These are phyloP conservation scores for Plantago ovata DNA, from an alignment of 257 asterid species.

Conservation along the genomic window DNA sequence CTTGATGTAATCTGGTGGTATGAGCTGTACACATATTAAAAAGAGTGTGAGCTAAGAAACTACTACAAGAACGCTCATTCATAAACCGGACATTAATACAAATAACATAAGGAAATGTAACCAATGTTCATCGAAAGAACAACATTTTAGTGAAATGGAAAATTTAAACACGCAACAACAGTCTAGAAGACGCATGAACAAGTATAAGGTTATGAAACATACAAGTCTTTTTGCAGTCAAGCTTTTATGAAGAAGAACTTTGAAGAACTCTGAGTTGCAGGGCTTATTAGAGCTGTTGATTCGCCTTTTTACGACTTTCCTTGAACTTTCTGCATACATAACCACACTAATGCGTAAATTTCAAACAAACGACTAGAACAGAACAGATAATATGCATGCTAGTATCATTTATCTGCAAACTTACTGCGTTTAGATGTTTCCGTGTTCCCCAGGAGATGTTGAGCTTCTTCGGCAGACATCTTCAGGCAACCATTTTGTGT, in stretches of 20 bases:
- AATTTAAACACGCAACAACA: background rate
- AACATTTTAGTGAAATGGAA: background rate
- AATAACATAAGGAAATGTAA: background rate
- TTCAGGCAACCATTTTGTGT: slow-evolving; percentile 28
- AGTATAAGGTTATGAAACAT: background rate
- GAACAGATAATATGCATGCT: no score
- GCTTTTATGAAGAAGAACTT: slow-evolving; percentile 21
- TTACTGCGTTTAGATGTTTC: slow-evolving; percentile 22
- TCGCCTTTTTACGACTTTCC: no score
- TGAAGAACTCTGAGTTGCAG: slow-evolving; percentile 31
- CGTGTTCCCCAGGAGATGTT: slow-evolving; percentile 10
- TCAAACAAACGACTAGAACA: no score
- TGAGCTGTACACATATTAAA: slow-evolving; percentile 14
- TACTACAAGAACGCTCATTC: background rate
- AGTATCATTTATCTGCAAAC: background rate
- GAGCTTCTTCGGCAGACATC: background rate
- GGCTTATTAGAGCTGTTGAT: background rate
- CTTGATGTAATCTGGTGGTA: slow-evolving; percentile 27
- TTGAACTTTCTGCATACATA: no score
- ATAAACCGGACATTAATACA: background rate
- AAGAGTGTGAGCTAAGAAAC: background rate
- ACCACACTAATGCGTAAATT: no score
- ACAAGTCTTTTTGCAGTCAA: slow-evolving; percentile 26
- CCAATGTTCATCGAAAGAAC: background rate
- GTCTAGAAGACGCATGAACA: background rate